Conservation (phyloP, 257 asterid genomes). For the Cordia subcordata region DNA sequence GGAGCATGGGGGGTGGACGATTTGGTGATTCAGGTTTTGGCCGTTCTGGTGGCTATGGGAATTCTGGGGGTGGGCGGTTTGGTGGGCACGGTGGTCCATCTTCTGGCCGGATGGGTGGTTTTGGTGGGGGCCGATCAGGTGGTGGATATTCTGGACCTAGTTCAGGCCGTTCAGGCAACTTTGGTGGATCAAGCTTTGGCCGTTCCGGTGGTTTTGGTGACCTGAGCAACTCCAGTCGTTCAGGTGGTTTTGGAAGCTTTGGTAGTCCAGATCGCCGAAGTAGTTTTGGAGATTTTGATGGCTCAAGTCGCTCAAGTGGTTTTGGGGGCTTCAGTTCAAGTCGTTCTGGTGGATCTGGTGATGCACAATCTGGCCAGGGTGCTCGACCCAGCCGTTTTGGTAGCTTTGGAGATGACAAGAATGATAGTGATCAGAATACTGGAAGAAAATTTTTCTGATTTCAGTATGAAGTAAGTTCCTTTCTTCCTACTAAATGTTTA, state of each 20-base stretch:
- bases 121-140: conserved; percentile 36
- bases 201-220: conserved; percentile 27
- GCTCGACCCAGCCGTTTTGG: conserved; percentile 38
- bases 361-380: conserved; percentile 21
- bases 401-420: conserved; percentile 24
- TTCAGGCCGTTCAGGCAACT: conserved; percentile 25
- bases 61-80: conserved; percentile 27
- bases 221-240: conserved; percentile 21
- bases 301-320: conserved; percentile 38
- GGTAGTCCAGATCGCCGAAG: conserved; percentile 41
- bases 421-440: conserved; percentile 14
- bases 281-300: conserved; percentile 39
- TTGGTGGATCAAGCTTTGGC: conserved; percentile 10
- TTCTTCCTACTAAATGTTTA: too few relatives aligned
- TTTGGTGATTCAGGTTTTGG: conserved; percentile 58
- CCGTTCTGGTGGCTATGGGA: conserved; percentile 52
- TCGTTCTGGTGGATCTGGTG: conserved; percentile 42
- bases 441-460: conserved; percentile 19
- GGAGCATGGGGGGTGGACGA: conserved; percentile 42
- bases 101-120: conserved; percentile 35
- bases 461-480: conserved; percentile 19
- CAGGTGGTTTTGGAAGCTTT: conserved; percentile 43
- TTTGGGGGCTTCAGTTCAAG: conserved; percentile 52
- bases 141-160: conserved; percentile 35
- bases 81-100: conserved; percentile 30